Conservation (phyloP, 495 filamentous ascomycete species). For the Penicillium simplicissimum region DNA sequence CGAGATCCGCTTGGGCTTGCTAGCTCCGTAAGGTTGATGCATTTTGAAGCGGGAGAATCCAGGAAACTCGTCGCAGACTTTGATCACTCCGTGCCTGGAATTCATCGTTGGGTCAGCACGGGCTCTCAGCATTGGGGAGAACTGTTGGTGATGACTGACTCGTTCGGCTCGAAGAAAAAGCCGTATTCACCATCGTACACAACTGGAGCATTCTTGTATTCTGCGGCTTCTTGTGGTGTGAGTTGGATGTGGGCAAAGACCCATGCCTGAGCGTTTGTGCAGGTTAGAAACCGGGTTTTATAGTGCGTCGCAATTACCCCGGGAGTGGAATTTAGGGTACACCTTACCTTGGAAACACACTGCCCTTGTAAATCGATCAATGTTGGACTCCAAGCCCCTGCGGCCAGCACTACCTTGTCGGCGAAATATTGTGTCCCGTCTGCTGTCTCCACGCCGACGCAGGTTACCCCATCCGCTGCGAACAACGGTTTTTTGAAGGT, state of each 20-base stretch:
- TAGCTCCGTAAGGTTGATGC: constrained; percentile 41
- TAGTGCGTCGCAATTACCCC: constrained; percentile 10
- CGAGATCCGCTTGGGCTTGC: constrained; percentile 21
- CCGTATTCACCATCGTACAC: constrained; percentile 52
- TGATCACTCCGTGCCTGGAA: constrained; percentile 40
- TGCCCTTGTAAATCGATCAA: constrained; percentile 43
- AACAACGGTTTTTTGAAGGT: constrained; percentile 21
- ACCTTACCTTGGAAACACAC: constrained; percentile 35
- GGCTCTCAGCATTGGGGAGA: too few relatives aligned
- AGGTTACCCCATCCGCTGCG: constrained; percentile 15
- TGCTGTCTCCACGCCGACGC: constrained; percentile 33
- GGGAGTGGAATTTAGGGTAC: too few relatives aligned
- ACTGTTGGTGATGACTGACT: constrained; percentile 19
- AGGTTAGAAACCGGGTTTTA: background rate
- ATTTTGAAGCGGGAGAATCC: constrained; percentile 31
- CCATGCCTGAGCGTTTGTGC: constrained; percentile 31
- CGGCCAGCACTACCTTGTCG: constrained; percentile 38
- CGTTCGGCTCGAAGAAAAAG: constrained; percentile 57
- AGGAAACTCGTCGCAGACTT: constrained; percentile 55
- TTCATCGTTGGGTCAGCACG: background rate
- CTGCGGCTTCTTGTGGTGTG: constrained; percentile 38
- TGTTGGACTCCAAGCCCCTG: constrained; percentile 40
- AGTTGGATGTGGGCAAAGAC: constrained; percentile 51
- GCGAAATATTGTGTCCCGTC: constrained; percentile 38
- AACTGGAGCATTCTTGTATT: constrained; percentile 48